Evolutionary conservation across 495 filamentous ascomycete species (phyloP).

Genomic region (Tuber indicum): DNA sequence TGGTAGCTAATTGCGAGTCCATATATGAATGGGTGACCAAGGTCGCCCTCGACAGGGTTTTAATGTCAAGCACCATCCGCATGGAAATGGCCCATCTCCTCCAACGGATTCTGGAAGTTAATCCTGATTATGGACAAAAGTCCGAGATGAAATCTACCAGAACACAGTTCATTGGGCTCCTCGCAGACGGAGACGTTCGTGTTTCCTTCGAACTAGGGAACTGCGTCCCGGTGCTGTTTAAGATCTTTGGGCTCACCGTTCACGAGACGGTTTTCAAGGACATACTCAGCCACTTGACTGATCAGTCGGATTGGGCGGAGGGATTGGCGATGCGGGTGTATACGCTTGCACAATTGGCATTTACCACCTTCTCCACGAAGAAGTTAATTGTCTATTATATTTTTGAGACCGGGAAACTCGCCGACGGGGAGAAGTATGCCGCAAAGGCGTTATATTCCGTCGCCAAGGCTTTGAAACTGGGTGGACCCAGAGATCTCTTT

Average conservation of each 20-base stretch:
- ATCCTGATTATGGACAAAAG: constrained; percentile 55
- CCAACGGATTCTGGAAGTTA: constrained; percentile 57
- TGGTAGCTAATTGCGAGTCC: constrained; percentile 59
- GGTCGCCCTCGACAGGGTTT: constrained; percentile 54
- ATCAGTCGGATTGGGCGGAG: constrained; percentile 62
- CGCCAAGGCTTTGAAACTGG: constrained; percentile 57
- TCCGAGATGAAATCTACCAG: constrained; percentile 59
- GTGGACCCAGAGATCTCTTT: constrained; percentile 63
- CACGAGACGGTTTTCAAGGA: constrained; percentile 67
- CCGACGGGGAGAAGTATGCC: constrained; percentile 60
- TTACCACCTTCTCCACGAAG: constrained; percentile 74
- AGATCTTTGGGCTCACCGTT: constrained; percentile 69
- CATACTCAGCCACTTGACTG: constrained; percentile 65
- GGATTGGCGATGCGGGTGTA: constrained; percentile 80
- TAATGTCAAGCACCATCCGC: constrained; percentile 62
- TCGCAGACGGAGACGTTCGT: constrained; percentile 58
- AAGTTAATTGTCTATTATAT: constrained; percentile 77
- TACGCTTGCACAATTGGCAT: constrained; percentile 63
- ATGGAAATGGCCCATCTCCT: constrained; percentile 61
- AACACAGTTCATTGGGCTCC: constrained; percentile 65
- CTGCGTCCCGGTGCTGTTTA: constrained; percentile 51
- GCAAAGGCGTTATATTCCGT: constrained; percentile 61
- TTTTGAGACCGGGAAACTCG: constrained; percentile 74
- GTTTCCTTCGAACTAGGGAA: constrained; percentile 70
- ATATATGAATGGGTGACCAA: constrained; percentile 77